A percentile compares a stretch with the other conserved stretches of the same genome.
Conservation (phyloP, 345 rosid genomes). For the Anastatica hierochuntica region DNA sequence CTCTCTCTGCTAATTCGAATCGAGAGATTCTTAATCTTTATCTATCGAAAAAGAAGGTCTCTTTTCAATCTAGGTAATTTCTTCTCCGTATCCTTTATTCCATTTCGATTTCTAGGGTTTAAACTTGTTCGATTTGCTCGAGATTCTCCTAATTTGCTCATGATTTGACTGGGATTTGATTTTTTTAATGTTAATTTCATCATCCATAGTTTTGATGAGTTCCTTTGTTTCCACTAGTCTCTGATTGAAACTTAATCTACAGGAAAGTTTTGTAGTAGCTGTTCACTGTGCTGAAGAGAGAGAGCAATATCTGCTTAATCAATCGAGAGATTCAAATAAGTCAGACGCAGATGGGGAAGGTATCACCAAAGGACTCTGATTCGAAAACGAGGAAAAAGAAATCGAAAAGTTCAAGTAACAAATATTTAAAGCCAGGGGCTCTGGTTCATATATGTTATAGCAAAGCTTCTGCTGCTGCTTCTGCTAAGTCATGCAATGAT, state of each 20-base stretch:
- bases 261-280: background rate
- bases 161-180: background rate
- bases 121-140: background rate
- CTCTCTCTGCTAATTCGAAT: background rate
- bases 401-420: conserved; percentile 39
- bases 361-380: conserved; percentile 43
- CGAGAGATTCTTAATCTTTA: conserved; percentile 4
- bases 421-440: conserved; percentile 75
- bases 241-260: background rate
- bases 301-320: background rate
- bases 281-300: too few species aligned
- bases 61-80: conserved; percentile 8
- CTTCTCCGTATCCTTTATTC: background rate
- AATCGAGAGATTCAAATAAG: too few species aligned
- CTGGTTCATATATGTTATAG: conserved; percentile 62
- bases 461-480: conserved; percentile 31
- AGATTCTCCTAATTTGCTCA: background rate
- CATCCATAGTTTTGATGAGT: background rate
- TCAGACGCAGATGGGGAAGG: conserved; percentile 48
- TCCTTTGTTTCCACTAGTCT: background rate
- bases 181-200: background rate
- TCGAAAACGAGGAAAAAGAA: conserved; percentile 46
- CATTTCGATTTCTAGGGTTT: conserved; percentile 14
- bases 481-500: conserved; percentile 59
- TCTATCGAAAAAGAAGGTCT: background rate